A percentile compares a stretch with the other conserved stretches of the same genome.
These are phyloP conservation scores for Suillus fuscotomentosus DNA, from an alignment of 768 basidiomycete species.

Conservation along the genomic window DNA sequence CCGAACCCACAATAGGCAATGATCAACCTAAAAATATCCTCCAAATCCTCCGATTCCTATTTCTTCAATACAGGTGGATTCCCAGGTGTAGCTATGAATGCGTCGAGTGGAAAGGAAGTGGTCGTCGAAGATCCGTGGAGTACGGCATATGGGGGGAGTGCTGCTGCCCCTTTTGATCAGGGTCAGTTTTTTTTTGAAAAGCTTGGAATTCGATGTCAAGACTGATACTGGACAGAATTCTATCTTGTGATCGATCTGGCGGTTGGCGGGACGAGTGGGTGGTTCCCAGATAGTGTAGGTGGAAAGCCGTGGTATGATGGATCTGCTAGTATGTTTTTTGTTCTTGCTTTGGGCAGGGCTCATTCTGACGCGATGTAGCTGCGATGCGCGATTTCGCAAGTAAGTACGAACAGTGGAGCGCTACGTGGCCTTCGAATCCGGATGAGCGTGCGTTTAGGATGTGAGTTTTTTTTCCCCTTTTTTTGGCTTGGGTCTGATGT, in stretches of 20 bases:
- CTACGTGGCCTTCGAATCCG: slow-evolving; percentile 68
- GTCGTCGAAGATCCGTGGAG: slow-evolving; percentile 50
- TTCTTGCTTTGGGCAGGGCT: slow-evolving; percentile 16
- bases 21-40: slow-evolving; percentile 45
- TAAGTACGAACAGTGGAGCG: slow-evolving; percentile 63
- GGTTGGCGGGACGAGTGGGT: slow-evolving; percentile 76
- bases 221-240: slow-evolving; percentile 48
- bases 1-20: slow-evolving; percentile 33
- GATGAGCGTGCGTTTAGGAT: slow-evolving; percentile 69
- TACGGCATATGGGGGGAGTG: slow-evolving; percentile 36
- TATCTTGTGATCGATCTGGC: slow-evolving; percentile 81
- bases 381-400: slow-evolving; percentile 73
- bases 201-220: background rate
- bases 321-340: slow-evolving; percentile 40
- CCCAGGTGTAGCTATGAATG: slow-evolving; percentile 47
- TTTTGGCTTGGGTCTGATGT: background rate
- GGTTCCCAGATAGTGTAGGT: slow-evolving; percentile 49
- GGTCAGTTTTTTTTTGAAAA: slow-evolving; percentile 37
- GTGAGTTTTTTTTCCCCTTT: slow-evolving; percentile 28
- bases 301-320: slow-evolving; percentile 60
- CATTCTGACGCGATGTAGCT: slow-evolving; percentile 17
- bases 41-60: slow-evolving; percentile 39
- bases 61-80: slow-evolving; percentile 55
- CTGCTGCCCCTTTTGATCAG: slow-evolving; percentile 43
- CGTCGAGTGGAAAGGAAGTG: slow-evolving; percentile 35